Conservation (phyloP, 2,329 filamentous ascomycete genomes). For the Didymella lethalis region DNA sequence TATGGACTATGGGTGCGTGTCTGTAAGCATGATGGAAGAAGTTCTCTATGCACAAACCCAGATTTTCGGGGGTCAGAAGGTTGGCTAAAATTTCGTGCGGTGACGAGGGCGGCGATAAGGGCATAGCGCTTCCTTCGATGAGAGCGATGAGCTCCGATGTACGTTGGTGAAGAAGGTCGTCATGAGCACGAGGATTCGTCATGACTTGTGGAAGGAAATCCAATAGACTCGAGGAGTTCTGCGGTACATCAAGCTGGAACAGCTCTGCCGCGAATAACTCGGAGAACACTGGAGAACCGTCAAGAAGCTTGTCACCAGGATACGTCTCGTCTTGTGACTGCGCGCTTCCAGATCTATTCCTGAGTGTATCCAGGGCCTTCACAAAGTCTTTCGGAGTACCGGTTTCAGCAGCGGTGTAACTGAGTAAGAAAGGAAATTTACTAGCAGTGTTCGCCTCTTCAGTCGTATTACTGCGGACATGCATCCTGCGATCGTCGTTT, state of each 20-base stretch:
- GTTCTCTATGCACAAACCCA: not conserved
- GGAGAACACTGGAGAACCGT: not conserved
- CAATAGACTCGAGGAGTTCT: not conserved
- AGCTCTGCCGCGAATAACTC: constrained; percentile 3
- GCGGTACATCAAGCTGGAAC: not conserved
- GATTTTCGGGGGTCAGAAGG: not conserved
- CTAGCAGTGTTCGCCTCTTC: not conserved
- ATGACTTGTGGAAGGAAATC: not conserved
- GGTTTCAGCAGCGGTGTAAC: not conserved
- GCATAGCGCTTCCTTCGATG: not conserved
- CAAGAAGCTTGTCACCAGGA: not conserved
- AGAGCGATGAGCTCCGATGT: not conserved
- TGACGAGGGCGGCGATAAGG: not conserved
- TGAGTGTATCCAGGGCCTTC: constrained; percentile 1
- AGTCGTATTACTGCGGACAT: too few species aligned
- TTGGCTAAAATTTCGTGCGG: not conserved
- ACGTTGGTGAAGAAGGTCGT: not conserved
- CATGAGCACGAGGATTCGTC: not conserved
- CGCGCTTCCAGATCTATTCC: not conserved
- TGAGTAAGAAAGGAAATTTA: constrained; percentile 10
- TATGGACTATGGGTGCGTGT: constrained; percentile 8
- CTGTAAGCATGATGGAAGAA: constrained; percentile 6
- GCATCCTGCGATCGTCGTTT: too few species aligned
- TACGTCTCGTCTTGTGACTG: not conserved
- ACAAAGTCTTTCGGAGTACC: constrained; percentile 4